Conservation (phyloP, 192 early-diverging fungal genomes). For the Kickxella alabastrina region DNA sequence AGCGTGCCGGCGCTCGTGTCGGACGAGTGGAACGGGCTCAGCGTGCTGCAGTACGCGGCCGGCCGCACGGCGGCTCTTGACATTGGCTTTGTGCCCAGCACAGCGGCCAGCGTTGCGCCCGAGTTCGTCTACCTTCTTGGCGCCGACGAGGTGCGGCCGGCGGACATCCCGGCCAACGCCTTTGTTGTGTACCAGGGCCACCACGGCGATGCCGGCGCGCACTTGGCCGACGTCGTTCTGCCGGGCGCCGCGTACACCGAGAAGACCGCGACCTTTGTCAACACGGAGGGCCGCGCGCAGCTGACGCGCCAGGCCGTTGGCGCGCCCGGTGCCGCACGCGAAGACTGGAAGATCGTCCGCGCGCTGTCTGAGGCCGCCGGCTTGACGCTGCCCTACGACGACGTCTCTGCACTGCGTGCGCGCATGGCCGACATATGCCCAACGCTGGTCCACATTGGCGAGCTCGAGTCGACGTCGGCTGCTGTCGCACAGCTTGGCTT, state of each 20-base stretch:
- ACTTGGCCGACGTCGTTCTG: slow-evolving; percentile 92
- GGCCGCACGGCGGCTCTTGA: slow-evolving; percentile 86
- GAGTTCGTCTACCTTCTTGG: slow-evolving; percentile 90
- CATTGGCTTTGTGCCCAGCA: slow-evolving; percentile 75
- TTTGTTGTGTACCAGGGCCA: slow-evolving; percentile 99
- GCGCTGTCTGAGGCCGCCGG: slow-evolving; percentile 92
- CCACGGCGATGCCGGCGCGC: slow-evolving; percentile 95
- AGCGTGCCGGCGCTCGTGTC: slow-evolving; percentile 66
- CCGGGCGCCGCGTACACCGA: slow-evolving; percentile 96
- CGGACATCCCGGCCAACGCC: slow-evolving; percentile 78
- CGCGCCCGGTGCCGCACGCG: slow-evolving; percentile 83
- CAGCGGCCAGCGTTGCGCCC: slow-evolving; percentile 25
- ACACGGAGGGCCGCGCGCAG: slow-evolving; percentile 96
- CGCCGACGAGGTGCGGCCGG: slow-evolving; percentile 78
- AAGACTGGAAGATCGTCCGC: slow-evolving; percentile 99
- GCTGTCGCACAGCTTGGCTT: slow-evolving; percentile 62
- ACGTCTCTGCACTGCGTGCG: slow-evolving; percentile 72
- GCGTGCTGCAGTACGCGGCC: slow-evolving; percentile 83
- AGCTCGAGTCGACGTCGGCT: slow-evolving; percentile 54
- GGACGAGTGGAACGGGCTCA: slow-evolving; percentile 84
- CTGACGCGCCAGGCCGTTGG: slow-evolving; percentile 88
- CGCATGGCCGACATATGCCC: slow-evolving; percentile 88
- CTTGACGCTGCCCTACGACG: slow-evolving; percentile 84
- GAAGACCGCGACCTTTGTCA: slow-evolving; percentile 92
- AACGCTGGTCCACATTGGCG: slow-evolving; percentile 70